Evolutionary conservation across 2,329 filamentous ascomycete genomes (phyloP), one percentile per base, ranked within the genome.

Genomic region (Teratosphaeria gauchensis): DNA sequence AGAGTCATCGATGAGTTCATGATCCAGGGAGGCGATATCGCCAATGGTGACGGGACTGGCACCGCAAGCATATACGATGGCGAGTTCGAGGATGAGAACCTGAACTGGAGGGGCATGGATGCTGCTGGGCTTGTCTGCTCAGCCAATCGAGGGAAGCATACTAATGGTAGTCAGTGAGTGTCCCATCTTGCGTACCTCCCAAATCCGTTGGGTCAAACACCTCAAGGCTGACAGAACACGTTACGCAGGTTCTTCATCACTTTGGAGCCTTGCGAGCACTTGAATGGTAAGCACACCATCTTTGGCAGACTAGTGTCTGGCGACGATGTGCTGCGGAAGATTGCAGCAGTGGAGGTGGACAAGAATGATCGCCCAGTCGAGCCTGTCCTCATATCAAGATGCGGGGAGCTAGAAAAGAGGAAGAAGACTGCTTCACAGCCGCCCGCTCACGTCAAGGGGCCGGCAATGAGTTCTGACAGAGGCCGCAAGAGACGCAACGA

Each of bases 1-100:
- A 68, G 74, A 11, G 67, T 76, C 53, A 76, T 76, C 57, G 72
- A 75, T 61, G 73, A 75, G 48, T 77, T 77, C 65, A 76, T 77
- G 74, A 65, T 76, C 3, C 75, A 77, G 65, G 75, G 74, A 52
- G 75, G 75, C 19, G 75, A 77, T 59, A 75, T 76, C 32, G 73
- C 68, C 3, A 69, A 70, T 31, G 71, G 72, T 55, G 70, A 77
- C 58, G 75, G 75, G 12, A 76, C 74, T 0, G 75, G 75, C 52
- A 73, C 71, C 11, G 61, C 61, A 38, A 74, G 72, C 58, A 75
- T 76, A 42, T 76, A 76, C 61, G 71, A 68, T 33, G 66, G 66
- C 11, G 70, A 74, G 35, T 76, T 75, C 55, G 73, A 72, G 31
- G 74, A 76, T 59, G 74, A 76, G 63, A 74, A 75, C 55, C 64